Evolutionary conservation across 176 grass and related monocot genomes (phyloP), one percentile per base, ranked within the genome.

Genomic region (Oryza brachyantha): DNA sequence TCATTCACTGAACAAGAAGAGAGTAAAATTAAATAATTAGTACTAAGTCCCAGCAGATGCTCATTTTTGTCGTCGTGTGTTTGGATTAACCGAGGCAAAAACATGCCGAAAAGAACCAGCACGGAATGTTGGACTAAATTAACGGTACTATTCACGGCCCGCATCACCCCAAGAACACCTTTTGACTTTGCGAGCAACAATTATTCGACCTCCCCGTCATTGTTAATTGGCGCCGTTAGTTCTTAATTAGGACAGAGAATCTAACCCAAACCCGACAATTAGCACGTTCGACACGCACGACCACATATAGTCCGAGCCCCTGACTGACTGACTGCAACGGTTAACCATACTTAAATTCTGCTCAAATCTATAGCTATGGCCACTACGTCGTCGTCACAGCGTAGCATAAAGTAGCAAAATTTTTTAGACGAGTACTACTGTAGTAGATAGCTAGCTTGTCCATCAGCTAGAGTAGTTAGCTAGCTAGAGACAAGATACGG

Each of bases 221-320:
- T 57, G 52, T 57, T 57, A 10, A 52, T 52, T 52, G 19, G 6
- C 6, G 7, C 46, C 46, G 50, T 57, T 57, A 24, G 10, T 57
- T 57, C 3, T 57, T 57, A 24, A 57, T 24, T 24, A 24, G n/a
- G 13, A n/a, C 52, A 2, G 28, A 3, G 14, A 46, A 70, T 70
- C 40, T 70, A 41, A 68, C 24, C 21, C n/a, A 62, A 29, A 46
- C 68, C 68, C 68, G 68, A 70, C 41, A 70, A 29, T 70, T 29
- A 48, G 26, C 39, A 21, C 40, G 68, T 17, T 29, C 14, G 68
- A 29, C 40, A 45, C 4, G 25, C 24, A 41, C n/a, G n/a, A 68
- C 35, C 36, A 43, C 24, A 43, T 27, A 10, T 69, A 27, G 67
- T 45, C 37, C 52, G 52, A 24, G 8, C 24, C 2, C 21, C 21